A percentile compares a stretch with the other conserved stretches of the same genome.
Conservation (phyloP, 148 eudicot species). For the Chenopodium berlandieri region DNA sequence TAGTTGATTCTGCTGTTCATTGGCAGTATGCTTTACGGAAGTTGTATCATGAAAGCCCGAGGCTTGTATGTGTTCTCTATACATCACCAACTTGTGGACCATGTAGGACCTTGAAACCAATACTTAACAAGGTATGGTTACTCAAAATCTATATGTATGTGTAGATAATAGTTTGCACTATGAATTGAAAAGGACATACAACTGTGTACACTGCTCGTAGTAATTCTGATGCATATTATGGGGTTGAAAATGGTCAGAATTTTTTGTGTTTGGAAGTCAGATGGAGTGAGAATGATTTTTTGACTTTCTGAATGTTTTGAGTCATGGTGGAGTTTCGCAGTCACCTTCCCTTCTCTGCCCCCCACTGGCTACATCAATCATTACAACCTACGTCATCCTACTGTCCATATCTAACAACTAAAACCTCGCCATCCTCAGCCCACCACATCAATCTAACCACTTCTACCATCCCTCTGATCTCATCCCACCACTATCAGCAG, state of each 20-base stretch:
- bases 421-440: too few relatives aligned
- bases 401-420: too few relatives aligned
- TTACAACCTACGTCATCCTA: too few relatives aligned
- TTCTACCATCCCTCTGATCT: too few relatives aligned
- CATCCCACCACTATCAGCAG: too few relatives aligned
- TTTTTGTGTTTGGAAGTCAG: not conserved
- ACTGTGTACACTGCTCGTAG: not conserved
- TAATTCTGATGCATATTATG: not conserved
- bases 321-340: not conserved
- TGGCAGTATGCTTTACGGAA: constrained; percentile 94
- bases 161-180: not conserved
- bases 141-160: not conserved
- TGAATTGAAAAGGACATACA: not conserved
- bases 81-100: constrained; percentile 97
- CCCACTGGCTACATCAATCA: too few relatives aligned
- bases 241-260: not conserved
- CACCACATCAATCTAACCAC: too few relatives aligned
- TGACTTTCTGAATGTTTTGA: not conserved
- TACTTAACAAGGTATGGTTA: constrained; percentile 77
- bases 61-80: constrained; percentile 85
- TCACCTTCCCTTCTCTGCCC: too few relatives aligned
- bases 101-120: constrained; percentile 95
- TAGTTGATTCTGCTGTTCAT: constrained; percentile 3
- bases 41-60: constrained; percentile 94
- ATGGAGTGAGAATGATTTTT: not conserved